Evolutionary conservation across 345 rosid genomes (phyloP).

Genomic region (Aethionema arabicum): DNA sequence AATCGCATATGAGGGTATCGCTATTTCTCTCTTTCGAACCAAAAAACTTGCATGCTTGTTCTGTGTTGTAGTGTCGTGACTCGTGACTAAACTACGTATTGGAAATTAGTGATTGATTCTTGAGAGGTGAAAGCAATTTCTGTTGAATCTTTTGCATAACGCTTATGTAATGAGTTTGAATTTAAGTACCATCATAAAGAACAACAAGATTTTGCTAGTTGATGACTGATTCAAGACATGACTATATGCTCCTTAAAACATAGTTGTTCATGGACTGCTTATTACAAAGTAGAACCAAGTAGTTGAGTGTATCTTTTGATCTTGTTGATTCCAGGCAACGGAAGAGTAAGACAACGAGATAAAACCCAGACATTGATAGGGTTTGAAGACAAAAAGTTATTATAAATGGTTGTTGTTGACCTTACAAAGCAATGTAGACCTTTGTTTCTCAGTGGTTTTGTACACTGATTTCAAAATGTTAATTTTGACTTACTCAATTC

Average conservation of each 20-base stretch:
- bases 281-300: conserved; percentile 9
- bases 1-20: not conserved
- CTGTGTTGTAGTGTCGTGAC: not conserved
- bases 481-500: conserved; percentile 16
- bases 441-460: conserved; percentile 30
- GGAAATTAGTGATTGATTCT: not conserved
- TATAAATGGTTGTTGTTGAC: conserved; percentile 21
- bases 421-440: conserved; percentile 20
- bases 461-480: conserved; percentile 20
- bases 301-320: not conserved
- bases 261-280: too few species aligned
- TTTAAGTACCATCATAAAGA: not conserved
- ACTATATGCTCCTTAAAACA: not conserved
- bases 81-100: not conserved
- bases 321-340: conserved; percentile 21
- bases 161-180: not conserved
- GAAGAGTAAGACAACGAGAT: conserved; percentile 24
- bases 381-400: conserved; percentile 23
- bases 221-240: not conserved
- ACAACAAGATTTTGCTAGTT: too few species aligned
- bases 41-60: not conserved
- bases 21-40: not conserved
- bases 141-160: not conserved
- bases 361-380: conserved; percentile 28
- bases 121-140: not conserved